Conservation (phyloP, 2,329 filamentous ascomycete species). For the Passalora sequoiae region DNA sequence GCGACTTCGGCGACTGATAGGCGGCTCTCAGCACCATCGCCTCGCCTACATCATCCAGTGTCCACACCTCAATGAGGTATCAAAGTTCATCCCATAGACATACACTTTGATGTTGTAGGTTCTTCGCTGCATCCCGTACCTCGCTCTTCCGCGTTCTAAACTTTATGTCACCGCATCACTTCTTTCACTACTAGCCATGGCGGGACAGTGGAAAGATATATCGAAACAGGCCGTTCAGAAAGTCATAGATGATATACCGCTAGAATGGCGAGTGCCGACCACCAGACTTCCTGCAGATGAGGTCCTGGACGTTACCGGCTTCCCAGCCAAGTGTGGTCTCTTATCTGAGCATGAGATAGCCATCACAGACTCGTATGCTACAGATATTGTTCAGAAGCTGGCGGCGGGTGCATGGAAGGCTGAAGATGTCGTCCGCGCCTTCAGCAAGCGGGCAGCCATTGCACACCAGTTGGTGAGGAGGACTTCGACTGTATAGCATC, state of each 20-base stretch:
- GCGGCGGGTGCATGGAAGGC: constrained; percentile 45
- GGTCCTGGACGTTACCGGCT: constrained; percentile 53
- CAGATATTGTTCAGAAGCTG: constrained; percentile 39
- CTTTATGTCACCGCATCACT: too few species aligned
- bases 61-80: too few species aligned
- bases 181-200: constrained; percentile 4
- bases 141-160: not conserved
- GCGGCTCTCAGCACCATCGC: too few species aligned
- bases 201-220: constrained; percentile 41
- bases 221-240: constrained; percentile 40
- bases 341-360: constrained; percentile 51
- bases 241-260: constrained; percentile 50
- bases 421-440: constrained; percentile 48
- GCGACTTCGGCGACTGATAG: too few species aligned
- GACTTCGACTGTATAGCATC: too few species aligned
- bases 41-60: too few species aligned
- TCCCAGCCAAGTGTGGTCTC: constrained; percentile 55
- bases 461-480: constrained; percentile 52
- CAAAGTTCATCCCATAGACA: too few species aligned
- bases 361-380: constrained; percentile 44
- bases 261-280: constrained; percentile 53
- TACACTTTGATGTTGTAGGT: not conserved
- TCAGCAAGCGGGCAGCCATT: constrained; percentile 52
- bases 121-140: not conserved
- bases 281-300: constrained; percentile 50